Conservation (phyloP, 768 basidiomycete species). For the Lenzites betulinus region DNA sequence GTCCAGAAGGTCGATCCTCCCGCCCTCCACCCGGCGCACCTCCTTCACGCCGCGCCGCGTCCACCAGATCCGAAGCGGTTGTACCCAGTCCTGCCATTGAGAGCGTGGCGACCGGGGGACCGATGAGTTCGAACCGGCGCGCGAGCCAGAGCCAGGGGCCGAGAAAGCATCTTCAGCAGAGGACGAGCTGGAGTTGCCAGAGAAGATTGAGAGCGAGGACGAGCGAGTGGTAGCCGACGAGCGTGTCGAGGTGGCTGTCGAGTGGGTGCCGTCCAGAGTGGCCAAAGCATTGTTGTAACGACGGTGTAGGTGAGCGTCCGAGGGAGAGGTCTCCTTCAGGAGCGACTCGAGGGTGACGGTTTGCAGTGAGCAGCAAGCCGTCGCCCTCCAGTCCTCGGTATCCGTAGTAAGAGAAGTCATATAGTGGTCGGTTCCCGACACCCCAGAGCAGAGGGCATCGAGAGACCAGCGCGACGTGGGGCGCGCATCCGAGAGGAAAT, state of each 20-base stretch:
- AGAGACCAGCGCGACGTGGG: background rate
- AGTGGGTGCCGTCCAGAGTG: background rate
- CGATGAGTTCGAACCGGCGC: background rate
- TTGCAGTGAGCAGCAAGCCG: background rate
- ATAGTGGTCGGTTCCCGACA: background rate
- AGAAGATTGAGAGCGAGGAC: background rate
- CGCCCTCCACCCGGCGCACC: background rate
- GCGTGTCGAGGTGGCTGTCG: background rate
- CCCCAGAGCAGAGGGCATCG: background rate
- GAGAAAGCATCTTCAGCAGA: background rate
- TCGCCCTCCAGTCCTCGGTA: background rate
- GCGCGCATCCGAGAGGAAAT: background rate
- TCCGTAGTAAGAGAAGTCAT: background rate
- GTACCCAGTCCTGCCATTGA: background rate
- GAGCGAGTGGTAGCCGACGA: background rate
- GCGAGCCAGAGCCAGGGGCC: background rate
- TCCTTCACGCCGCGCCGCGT: background rate
- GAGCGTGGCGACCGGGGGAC: background rate
- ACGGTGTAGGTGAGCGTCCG: background rate
- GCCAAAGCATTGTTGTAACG: background rate
- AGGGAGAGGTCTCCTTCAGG: background rate
- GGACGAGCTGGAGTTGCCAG: background rate
- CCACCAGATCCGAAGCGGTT: background rate
- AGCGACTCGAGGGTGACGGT: background rate
- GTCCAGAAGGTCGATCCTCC: background rate